Conservation (phyloP, 1,284 basidiomycete genomes). For the Trametes pubescens region DNA sequence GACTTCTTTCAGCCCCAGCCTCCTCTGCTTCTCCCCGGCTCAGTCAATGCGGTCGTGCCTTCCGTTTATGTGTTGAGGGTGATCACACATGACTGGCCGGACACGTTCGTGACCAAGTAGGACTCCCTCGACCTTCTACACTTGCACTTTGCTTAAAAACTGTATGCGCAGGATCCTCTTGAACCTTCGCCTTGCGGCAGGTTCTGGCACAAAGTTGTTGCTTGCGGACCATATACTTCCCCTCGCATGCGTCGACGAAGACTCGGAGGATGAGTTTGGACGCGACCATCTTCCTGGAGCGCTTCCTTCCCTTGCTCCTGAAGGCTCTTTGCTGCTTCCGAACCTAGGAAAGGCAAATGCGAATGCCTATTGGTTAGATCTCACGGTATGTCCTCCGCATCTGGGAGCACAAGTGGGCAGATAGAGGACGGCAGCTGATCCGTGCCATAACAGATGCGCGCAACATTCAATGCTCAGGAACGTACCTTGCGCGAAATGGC, state of each 20-base stretch:
- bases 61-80: conserved; percentile 75
- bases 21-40: conserved; percentile 27
- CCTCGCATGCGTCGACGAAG: conserved; percentile 66
- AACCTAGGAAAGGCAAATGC: conserved; percentile 77
- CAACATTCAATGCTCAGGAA: conserved; percentile 74
- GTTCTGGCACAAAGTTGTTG: conserved; percentile 61
- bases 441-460: conserved; percentile 65
- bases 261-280: conserved; percentile 24
- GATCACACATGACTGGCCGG: conserved; percentile 80
- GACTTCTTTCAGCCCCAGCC: conserved; percentile 78
- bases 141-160: not conserved
- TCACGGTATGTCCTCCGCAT: conserved; percentile 56
- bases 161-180: conserved; percentile 42
- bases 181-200: conserved; percentile 46
- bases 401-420: not conserved
- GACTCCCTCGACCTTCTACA: not conserved
- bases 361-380: conserved; percentile 76
- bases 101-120: conserved; percentile 55
- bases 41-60: conserved; percentile 37
- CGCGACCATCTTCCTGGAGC: conserved; percentile 41
- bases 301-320: conserved; percentile 48
- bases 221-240: conserved; percentile 76
- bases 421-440: not conserved
- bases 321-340: conserved; percentile 61
- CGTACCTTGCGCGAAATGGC: conserved; percentile 73